phyloP scores from a whole-genome alignment of 2,329 filamentous ascomycete species.

The Pestalotiopsis sp. region DNA sequence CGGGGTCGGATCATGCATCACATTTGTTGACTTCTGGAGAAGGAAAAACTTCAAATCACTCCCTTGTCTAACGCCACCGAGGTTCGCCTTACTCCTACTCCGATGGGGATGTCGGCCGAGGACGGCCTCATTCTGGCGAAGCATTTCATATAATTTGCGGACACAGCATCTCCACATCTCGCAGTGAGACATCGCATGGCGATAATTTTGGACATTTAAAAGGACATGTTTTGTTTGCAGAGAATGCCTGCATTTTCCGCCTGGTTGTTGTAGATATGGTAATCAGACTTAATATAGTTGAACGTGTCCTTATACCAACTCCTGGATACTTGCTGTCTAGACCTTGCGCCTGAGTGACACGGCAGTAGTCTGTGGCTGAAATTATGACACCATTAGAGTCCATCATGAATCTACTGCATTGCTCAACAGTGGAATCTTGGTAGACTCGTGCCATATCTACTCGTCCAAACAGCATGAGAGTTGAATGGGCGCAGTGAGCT shows the following conservation, averaged over 20 bases:
- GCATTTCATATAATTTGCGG: neutral
- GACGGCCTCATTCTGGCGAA: neutral
- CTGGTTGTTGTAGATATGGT: slow-evolving; percentile 6
- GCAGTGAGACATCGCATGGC: neutral
- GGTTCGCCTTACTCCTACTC: neutral
- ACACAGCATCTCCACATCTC: neutral
- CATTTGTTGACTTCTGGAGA: neutral
- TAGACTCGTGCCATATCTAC: no score
- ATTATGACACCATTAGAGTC: no score
- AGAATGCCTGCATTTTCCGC: neutral
- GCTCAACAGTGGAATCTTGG: no score
- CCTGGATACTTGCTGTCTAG: neutral
- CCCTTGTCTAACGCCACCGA: neutral
- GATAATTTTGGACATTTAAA: slow-evolving; percentile 1
- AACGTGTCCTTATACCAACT: neutral
- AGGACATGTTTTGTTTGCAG: neutral
- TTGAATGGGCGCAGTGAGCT: neutral
- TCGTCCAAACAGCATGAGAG: neutral
- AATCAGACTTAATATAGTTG: slow-evolving; percentile 6
- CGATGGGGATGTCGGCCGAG: neutral
- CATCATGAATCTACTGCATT: no score
- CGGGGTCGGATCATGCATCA: neutral
- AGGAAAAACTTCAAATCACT: neutral
- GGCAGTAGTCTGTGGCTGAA: no score
- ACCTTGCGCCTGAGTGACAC: no score